Conservation (phyloP, 345 rosid genomes). For the Corchorus capsularis region DNA sequence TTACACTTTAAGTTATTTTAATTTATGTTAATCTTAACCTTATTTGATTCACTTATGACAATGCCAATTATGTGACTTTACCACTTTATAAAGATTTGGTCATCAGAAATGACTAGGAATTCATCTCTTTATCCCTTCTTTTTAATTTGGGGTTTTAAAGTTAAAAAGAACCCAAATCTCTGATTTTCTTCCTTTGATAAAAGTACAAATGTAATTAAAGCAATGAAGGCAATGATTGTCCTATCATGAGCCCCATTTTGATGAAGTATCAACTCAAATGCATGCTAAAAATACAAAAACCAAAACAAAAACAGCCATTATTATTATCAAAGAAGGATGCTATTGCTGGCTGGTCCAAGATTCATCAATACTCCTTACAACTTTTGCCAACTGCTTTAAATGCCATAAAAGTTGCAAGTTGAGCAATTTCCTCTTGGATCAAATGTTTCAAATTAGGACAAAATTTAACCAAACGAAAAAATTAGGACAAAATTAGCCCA, state of each 20-base stretch:
- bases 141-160: neutral
- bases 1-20: neutral
- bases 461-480: no score
- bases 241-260: slow-evolving; percentile 25
- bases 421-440: neutral
- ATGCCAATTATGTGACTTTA: neutral
- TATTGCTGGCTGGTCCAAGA: neutral
- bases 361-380: neutral
- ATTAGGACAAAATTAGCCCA: no score
- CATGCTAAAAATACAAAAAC: neutral
- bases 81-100: neutral
- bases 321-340: neutral
- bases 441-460: neutral
- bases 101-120: neutral
- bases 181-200: neutral
- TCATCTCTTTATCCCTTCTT: neutral
- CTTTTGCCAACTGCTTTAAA: neutral
- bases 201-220: slow-evolving; percentile 18
- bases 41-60: neutral
- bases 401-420: slow-evolving; percentile 8
- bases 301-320: neutral
- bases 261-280: slow-evolving; percentile 13
- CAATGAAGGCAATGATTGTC: slow-evolving; percentile 30
- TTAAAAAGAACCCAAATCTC: slow-evolving; percentile 10
- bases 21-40: neutral